A percentile compares a stretch with the other conserved stretches of the same genome.
Evolutionary conservation across 768 basidiomycete species (phyloP).

Genomic region (Leccinellum albellum): DNA sequence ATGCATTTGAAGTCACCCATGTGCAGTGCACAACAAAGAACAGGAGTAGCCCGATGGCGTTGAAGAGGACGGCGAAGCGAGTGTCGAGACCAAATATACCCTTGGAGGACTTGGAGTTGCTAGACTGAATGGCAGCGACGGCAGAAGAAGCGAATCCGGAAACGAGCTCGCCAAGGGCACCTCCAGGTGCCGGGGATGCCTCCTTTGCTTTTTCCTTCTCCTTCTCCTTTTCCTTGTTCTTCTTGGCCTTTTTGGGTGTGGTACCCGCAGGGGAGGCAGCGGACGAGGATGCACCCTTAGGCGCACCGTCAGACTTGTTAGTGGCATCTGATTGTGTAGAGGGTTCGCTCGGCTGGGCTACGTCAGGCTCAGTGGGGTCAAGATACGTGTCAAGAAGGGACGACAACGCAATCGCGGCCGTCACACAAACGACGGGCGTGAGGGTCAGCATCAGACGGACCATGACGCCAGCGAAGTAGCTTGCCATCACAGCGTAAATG

Average conservation of each 20-base stretch:
- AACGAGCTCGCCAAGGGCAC: slow-evolving; percentile 40
- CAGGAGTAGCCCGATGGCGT: slow-evolving; percentile 71
- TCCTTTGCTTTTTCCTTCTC: slow-evolving; percentile 43
- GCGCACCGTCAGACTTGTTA: neutral
- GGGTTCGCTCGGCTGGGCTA: neutral
- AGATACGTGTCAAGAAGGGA: slow-evolving; percentile 86
- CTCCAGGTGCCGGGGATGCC: slow-evolving; percentile 34
- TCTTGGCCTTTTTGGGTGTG: slow-evolving; percentile 44
- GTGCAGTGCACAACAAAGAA: slow-evolving; percentile 97
- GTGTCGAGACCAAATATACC: slow-evolving; percentile 87
- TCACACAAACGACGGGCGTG: slow-evolving; percentile 93
- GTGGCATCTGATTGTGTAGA: neutral
- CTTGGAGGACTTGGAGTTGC: slow-evolving; percentile 24
- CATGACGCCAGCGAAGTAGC: slow-evolving; percentile 99
- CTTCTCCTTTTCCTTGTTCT: slow-evolving; percentile 41
- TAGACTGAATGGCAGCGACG: slow-evolving; percentile 21
- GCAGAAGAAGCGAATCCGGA: slow-evolving; percentile 36
- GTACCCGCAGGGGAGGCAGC: slow-evolving; percentile 30
- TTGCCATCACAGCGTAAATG: slow-evolving; percentile 92
- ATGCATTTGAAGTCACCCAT: slow-evolving; percentile 90
- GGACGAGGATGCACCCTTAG: slow-evolving; percentile 17
- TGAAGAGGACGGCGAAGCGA: slow-evolving; percentile 69
- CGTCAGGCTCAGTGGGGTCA: slow-evolving; percentile 72
- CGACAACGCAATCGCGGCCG: slow-evolving; percentile 88
- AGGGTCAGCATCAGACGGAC: slow-evolving; percentile 97